These are phyloP conservation scores for Posidonia oceanica DNA, from an alignment of 116 monocot species.

Conservation along the genomic window DNA sequence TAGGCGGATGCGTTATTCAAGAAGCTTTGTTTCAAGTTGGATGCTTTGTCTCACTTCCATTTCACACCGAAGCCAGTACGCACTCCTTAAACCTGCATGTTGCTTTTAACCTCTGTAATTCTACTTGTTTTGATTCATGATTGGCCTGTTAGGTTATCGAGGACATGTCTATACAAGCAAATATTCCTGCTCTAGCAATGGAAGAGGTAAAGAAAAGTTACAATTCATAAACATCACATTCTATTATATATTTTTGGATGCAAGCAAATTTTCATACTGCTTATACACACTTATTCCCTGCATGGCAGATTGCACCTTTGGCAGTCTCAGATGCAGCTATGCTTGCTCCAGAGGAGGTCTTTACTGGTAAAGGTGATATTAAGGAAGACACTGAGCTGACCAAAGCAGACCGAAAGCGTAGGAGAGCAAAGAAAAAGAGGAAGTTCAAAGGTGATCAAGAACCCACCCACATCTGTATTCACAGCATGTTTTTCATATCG, in stretches of 20 bases:
- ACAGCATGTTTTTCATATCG: too few species aligned
- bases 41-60: conserved; percentile 85
- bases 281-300: not conserved
- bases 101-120: not conserved
- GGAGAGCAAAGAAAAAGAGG: conserved; percentile 79
- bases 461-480: not conserved
- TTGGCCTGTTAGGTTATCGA: conserved; percentile 59
- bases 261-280: not conserved
- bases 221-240: not conserved
- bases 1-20: conserved; percentile 72
- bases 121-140: not conserved
- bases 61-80: conserved; percentile 94
- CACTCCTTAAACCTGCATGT: not conserved
- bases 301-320: conserved; percentile 73
- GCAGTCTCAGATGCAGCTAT: conserved; percentile 88
- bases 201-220: conserved; percentile 61
- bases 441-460: conserved; percentile 56
- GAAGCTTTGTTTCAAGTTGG: conserved; percentile 80
- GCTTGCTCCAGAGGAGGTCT: conserved; percentile 96
- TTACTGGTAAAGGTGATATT: conserved; percentile 75
- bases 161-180: conserved; percentile 80
- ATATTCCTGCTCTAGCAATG: conserved; percentile 94
- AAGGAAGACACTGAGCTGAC: conserved; percentile 75
- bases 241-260: not conserved
- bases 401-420: conserved; percentile 65